phyloP scores from a whole-genome alignment of 257 asterid genomes.

The Solanum bukasovii region DNA sequence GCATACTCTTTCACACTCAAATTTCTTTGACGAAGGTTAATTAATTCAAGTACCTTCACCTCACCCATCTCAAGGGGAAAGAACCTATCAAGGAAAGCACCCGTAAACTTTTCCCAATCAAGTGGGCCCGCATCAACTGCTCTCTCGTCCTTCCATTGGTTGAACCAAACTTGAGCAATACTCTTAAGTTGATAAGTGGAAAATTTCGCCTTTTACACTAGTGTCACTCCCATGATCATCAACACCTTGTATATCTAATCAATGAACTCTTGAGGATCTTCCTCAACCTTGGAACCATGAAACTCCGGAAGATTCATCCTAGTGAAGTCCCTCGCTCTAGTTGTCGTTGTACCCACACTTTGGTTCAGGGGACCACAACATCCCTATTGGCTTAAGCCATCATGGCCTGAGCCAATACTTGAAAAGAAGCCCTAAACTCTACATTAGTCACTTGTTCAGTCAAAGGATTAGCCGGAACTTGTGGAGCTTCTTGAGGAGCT shows the following conservation, averaged over 20 bases:
- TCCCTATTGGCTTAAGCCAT: background rate
- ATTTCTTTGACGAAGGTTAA: background rate
- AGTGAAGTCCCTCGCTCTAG: background rate
- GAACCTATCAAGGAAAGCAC: background rate
- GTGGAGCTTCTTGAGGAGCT: background rate
- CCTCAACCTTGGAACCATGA: background rate
- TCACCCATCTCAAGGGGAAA: background rate
- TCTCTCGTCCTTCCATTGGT: background rate
- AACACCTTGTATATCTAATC: background rate
- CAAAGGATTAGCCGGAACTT: background rate
- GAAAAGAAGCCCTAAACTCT: background rate
- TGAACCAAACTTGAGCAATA: background rate
- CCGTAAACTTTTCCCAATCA: background rate
- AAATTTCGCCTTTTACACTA: background rate
- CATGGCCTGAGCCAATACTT: background rate
- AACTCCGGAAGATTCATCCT: background rate
- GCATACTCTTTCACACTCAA: background rate
- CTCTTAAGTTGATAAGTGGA: background rate
- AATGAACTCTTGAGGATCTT: background rate
- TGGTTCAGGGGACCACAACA: background rate
- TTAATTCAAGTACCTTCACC: background rate
- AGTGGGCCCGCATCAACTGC: background rate
- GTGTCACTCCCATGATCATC: background rate
- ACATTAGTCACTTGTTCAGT: background rate
- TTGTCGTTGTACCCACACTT: background rate